Percentiles rank a stretch among this genome's conserved stretches.
Evolutionary conservation across 2,329 filamentous ascomycete species (phyloP).

Genomic region (Monilinia vaccinii-corymbosi): DNA sequence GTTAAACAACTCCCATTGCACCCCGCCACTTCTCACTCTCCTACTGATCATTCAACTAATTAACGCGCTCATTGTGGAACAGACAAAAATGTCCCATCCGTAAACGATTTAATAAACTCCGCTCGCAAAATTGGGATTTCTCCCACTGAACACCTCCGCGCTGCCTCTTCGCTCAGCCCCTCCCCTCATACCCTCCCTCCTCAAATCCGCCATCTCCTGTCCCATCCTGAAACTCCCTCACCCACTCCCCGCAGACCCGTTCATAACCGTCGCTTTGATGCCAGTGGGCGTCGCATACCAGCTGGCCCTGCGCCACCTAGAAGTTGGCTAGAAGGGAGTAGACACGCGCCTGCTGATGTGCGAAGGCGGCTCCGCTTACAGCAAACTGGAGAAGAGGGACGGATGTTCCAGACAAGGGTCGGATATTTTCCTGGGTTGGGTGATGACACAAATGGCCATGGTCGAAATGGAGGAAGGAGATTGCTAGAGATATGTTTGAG

Average conservation of each 20-base stretch:
- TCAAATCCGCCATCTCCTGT: constrained; percentile 47
- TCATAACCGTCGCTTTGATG: constrained; percentile 35
- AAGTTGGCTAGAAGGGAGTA: constrained; percentile 42
- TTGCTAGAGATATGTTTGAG: constrained; percentile 44
- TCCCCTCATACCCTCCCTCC: constrained; percentile 47
- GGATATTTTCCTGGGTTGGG: constrained; percentile 33
- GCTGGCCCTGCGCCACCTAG: constrained; percentile 50
- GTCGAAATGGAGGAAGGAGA: constrained; percentile 2
- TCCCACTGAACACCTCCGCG: constrained; percentile 19
- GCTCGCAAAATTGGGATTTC: constrained; percentile 40
- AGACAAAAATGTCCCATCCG: constrained; percentile 30
- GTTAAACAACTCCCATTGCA: constrained; percentile 5
- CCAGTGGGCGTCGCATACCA: constrained; percentile 42
- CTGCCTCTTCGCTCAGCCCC: constrained; percentile 11
- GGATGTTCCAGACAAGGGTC: constrained; percentile 25
- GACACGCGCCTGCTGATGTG: constrained; percentile 19
- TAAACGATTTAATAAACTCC: constrained; percentile 52
- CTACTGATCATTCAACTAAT: neutral
- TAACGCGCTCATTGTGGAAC: neutral
- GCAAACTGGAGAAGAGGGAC: constrained; percentile 12
- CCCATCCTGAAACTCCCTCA: constrained; percentile 47
- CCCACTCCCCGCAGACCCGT: constrained; percentile 31
- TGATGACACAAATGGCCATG: constrained; percentile 12
- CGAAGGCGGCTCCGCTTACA: neutral
- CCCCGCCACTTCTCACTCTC: neutral